A percentile compares a stretch with the other conserved stretches of the same genome.
Evolutionary conservation across 495 filamentous ascomycete genomes (phyloP).

Genomic region (Glarea lozoyensis): DNA sequence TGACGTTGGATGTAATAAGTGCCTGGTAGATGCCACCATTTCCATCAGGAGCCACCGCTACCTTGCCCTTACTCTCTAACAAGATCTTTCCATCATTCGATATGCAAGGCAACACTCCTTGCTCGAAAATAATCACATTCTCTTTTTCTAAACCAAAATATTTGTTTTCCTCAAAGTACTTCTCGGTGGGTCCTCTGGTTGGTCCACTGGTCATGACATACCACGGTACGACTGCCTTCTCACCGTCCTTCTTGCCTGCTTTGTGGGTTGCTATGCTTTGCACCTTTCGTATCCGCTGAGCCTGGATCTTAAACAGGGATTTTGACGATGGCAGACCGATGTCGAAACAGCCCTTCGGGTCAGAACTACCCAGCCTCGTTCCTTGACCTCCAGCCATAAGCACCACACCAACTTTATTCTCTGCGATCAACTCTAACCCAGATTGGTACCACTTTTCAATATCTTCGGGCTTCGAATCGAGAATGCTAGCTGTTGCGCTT

Average conservation of each 20-base stretch:
- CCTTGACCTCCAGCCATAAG: conserved; percentile 97
- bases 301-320: conserved; percentile 94
- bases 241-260: conserved; percentile 41
- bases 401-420: conserved; percentile 89
- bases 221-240: conserved; percentile 75
- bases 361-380: conserved; percentile 87
- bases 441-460: conserved; percentile 75
- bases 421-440: conserved; percentile 77
- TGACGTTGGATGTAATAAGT: conserved; percentile 68
- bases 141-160: conserved; percentile 84
- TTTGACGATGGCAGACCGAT: conserved; percentile 89
- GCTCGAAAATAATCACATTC: conserved; percentile 91
- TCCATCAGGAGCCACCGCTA: conserved; percentile 95
- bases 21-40: conserved; percentile 97
- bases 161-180: conserved; percentile 80
- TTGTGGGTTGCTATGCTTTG: conserved; percentile 72
- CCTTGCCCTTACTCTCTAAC: conserved; percentile 81
- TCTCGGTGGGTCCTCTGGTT: conserved; percentile 84
- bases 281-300: conserved; percentile 83
- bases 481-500: conserved; percentile 79
- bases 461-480: conserved; percentile 76
- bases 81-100: conserved; percentile 97
- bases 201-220: conserved; percentile 99
- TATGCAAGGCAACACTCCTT: conserved; percentile 93
- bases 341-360: conserved; percentile 93